Percentiles rank a stretch among this genome's conserved stretches.
Evolutionary conservation across 2,329 filamentous ascomycete species (phyloP).

Genomic region (Coccinonectria pachysandricola): DNA sequence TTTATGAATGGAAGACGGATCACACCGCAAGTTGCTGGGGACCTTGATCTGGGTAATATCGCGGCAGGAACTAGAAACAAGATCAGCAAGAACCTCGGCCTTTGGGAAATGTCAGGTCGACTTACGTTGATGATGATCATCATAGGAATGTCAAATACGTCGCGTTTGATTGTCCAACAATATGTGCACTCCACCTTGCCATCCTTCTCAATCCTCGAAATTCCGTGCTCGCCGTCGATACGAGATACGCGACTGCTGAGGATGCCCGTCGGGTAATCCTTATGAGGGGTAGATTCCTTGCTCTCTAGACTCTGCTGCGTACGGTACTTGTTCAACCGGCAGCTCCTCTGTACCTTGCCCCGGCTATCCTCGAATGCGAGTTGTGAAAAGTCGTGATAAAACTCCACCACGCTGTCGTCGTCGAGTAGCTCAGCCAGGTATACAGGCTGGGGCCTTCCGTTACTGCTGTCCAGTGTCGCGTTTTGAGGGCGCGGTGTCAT

Average conservation of each 20-base stretch:
- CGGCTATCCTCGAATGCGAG: constrained; percentile 86
- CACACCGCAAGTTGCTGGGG: constrained; percentile 46
- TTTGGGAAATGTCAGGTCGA: constrained; percentile 16
- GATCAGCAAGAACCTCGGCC: constrained; percentile 1
- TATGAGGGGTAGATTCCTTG: constrained; percentile 33
- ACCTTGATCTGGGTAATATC: constrained; percentile 49
- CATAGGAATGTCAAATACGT: constrained; percentile 98
- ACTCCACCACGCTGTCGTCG: constrained; percentile 84
- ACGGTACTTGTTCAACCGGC: constrained; percentile 83
- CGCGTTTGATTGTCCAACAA: constrained; percentile 93
- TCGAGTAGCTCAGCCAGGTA: constrained; percentile 90
- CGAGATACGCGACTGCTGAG: constrained; percentile 50
- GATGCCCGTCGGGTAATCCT: constrained; percentile 33
- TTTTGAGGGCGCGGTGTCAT: constrained; percentile 42
- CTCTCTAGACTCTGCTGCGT: constrained; percentile 50
- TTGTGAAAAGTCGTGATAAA: constrained; percentile 91
- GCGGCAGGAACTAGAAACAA: constrained; percentile 45
- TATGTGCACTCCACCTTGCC: constrained; percentile 92
- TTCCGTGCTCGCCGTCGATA: constrained; percentile 65
- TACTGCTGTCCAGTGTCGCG: constrained; percentile 31
- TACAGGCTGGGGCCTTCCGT: constrained; percentile 59
- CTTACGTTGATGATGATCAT: constrained; percentile 96
- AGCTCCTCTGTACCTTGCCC: constrained; percentile 72
- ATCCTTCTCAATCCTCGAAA: constrained; percentile 72
- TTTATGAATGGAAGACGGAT: no score